phyloP scores from a whole-genome alignment of 2,329 filamentous ascomycete species.

The Penicillium olsonii region DNA sequence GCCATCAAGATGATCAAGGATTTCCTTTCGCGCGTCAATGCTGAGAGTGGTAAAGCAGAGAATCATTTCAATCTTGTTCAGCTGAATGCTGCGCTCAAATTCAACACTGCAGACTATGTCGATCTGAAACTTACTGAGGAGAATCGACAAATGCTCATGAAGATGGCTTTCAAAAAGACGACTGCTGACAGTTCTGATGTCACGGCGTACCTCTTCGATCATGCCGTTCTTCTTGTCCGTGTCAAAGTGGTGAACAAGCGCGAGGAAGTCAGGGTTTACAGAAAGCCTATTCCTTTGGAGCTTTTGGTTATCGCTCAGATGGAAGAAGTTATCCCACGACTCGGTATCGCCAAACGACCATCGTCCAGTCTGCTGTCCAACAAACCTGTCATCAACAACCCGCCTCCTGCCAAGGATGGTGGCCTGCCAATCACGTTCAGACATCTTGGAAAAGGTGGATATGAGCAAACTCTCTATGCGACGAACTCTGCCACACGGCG shows the following conservation, averaged over 20 bases:
- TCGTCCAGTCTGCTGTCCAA: constrained; percentile 79
- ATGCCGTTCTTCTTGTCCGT: constrained; percentile 87
- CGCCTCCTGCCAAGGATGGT: constrained; percentile 65
- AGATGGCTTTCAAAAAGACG: constrained; percentile 89
- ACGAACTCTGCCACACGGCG: constrained; percentile 81
- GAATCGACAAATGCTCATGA: constrained; percentile 88
- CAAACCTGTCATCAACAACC: constrained; percentile 53
- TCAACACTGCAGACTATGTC: constrained; percentile 84
- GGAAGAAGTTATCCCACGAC: constrained; percentile 86
- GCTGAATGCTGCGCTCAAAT: constrained; percentile 88
- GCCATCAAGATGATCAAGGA: constrained; percentile 85
- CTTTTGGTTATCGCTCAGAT: constrained; percentile 92
- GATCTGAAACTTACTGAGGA: constrained; percentile 94
- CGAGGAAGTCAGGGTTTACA: constrained; percentile 93
- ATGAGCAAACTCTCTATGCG: constrained; percentile 86
- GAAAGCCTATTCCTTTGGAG: constrained; percentile 92
- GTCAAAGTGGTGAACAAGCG: constrained; percentile 90
- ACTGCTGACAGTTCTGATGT: constrained; percentile 87
- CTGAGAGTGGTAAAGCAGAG: constrained; percentile 94
- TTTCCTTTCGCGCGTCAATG: constrained; percentile 83
- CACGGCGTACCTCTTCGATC: constrained; percentile 93
- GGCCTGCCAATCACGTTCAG: constrained; percentile 90
- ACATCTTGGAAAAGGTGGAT: constrained; percentile 92
- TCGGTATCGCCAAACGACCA: constrained; percentile 79
- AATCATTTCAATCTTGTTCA: constrained; percentile 95